Evolutionary conservation across 805 yeast species (phyloP), one percentile per base, ranked within the genome.

Genomic region (Starmerella tilneyi): DNA sequence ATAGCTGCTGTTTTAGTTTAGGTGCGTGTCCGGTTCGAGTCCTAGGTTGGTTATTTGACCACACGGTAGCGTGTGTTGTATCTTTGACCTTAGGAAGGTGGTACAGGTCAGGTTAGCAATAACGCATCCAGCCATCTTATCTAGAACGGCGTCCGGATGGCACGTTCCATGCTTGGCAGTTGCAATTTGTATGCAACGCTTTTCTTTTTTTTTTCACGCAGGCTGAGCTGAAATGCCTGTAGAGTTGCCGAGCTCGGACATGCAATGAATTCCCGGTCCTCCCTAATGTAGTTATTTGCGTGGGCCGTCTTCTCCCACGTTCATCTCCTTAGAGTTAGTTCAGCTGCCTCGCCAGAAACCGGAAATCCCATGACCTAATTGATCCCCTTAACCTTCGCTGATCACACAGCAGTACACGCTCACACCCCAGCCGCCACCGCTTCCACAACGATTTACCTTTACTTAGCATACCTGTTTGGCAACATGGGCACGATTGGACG

Each of bases 401-500:
- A n/a, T n/a, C n/a, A n/a, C n/a, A n/a, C n/a, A n/a, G n/a, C n/a
- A n/a, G n/a, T n/a, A n/a, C n/a, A n/a, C n/a, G n/a, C n/a, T n/a
- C n/a, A n/a, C 36, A 19, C 21, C 23, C 24, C 9, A 19, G n/a
- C n/a, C 15, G 4, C 23, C 27, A 9, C 31, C 6, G 7, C 17
- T 20, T 3, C 16, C 30, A 35, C 35, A 20, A 21, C 35, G 23
- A 22, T 39, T 9, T 22, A 6, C 7, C 20, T 35, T n/a, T 26
- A 35, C 5, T 12, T 29, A 22, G 24, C 11, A 24, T 29, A 9
- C 12, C 32, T 26, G 38, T n/a, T 33, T 6, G 26, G 22, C 27
- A 19, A 27, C 7, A 46, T 53, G 83, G 54, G 54, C 20, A 31
- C 43, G 7, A 52, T 82, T 32, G 85, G 86, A 2, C 75, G 70